These are phyloP conservation scores for Tolypocladium capitatum DNA, from an alignment of 2,329 filamentous ascomycete genomes.

Conservation along the genomic window DNA sequence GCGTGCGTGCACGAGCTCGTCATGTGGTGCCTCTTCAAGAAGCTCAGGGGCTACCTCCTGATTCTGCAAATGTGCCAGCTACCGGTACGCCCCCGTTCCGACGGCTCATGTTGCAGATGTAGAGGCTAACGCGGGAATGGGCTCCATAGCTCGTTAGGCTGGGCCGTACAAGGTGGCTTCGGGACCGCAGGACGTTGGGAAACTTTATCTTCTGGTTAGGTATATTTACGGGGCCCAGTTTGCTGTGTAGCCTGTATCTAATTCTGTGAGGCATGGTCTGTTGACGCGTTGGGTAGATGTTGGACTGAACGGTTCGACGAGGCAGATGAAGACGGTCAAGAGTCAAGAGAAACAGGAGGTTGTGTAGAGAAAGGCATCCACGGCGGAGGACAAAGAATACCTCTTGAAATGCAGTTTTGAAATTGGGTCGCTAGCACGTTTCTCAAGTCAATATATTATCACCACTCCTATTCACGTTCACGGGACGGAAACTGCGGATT, in stretches of 20 bases:
- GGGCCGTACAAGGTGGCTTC: conserved; percentile 53
- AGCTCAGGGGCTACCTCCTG: conserved; percentile 60
- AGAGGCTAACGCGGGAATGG: background rate
- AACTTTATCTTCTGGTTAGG: conserved; percentile 70
- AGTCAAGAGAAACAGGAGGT: too few species aligned
- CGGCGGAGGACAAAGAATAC: background rate
- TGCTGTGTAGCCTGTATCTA: conserved; percentile 48
- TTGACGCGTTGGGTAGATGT: too few species aligned
- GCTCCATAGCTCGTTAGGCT: conserved; percentile 42
- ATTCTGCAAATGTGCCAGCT: conserved; percentile 63
- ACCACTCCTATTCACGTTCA: background rate
- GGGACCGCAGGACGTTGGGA: conserved; percentile 47
- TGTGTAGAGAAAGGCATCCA: too few species aligned
- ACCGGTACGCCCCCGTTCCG: conserved; percentile 29
- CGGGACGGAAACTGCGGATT: background rate
- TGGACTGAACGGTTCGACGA: too few species aligned
- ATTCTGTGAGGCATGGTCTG: conserved; percentile 27
- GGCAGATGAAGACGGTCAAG: too few species aligned
- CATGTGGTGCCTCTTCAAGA: conserved; percentile 72
- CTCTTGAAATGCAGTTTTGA: background rate
- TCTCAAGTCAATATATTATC: background rate
- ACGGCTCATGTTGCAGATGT: too few species aligned
- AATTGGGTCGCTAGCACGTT: background rate
- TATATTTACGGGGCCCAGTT: conserved; percentile 62
- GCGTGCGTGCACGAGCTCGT: conserved; percentile 62